A percentile compares a stretch with the other conserved stretches of the same genome.
phyloP scores from a whole-genome alignment of 768 basidiomycete species.

The Mycena crocata region DNA sequence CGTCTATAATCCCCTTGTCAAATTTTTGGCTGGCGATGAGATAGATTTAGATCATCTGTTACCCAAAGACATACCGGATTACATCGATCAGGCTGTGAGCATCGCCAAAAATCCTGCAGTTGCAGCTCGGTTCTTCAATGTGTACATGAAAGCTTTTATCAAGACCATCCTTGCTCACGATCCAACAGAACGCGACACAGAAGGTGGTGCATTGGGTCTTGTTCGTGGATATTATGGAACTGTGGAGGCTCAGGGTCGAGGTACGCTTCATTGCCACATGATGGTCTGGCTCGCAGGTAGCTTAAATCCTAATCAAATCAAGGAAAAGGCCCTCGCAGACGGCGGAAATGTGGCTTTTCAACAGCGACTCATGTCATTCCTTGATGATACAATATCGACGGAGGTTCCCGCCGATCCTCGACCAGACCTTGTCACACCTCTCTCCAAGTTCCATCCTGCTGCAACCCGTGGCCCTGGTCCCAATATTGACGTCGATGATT shows the following conservation, averaged over 20 bases:
- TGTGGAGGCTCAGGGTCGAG: conserved; percentile 40
- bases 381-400: conserved; percentile 3
- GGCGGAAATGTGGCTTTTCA: conserved; percentile 8
- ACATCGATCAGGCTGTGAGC: neutral
- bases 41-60: neutral
- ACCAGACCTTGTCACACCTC: neutral
- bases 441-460: neutral
- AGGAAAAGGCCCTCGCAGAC: no score
- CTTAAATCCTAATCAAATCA: no score
- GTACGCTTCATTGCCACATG: conserved; percentile 13
- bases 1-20: conserved; percentile 20
- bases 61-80: neutral
- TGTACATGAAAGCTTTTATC: conserved; percentile 30
- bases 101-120: conserved; percentile 30
- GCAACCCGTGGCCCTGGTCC: neutral
- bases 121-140: conserved; percentile 23
- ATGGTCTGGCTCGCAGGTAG: no score
- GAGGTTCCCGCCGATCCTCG: neutral
- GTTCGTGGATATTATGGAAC: conserved; percentile 42
- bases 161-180: conserved; percentile 28
- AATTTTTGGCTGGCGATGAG: conserved; percentile 23
- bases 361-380: neutral
- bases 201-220: conserved; percentile 33
- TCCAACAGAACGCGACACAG: neutral
- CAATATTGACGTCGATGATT: neutral